A percentile compares a stretch with the other conserved stretches of the same genome.
Conservation (phyloP, 441 rosid species). For the Gossypium gossypioides region DNA sequence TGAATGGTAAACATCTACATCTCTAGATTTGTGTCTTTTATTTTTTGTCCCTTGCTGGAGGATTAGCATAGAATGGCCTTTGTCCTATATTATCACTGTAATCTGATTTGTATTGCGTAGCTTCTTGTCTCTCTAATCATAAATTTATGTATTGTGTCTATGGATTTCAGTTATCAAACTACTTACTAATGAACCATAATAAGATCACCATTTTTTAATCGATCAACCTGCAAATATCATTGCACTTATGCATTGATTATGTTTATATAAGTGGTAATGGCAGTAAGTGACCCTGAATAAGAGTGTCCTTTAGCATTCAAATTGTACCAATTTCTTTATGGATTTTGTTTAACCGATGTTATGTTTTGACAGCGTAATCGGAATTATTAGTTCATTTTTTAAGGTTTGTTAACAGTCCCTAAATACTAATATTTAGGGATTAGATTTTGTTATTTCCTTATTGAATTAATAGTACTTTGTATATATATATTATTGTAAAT, state of each 20-base stretch:
- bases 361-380: not conserved
- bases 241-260: not conserved
- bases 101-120: not conserved
- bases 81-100: not conserved
- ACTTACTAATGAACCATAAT: not conserved
- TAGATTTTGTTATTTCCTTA: no score
- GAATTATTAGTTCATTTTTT: not conserved
- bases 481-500: no score
- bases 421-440: no score
- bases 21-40: not conserved
- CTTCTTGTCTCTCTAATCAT: not conserved
- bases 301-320: not conserved
- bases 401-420: no score
- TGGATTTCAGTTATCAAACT: not conserved
- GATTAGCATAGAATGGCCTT: not conserved
- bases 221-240: not conserved
- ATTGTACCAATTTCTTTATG: no score
- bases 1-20: constrained; percentile 53
- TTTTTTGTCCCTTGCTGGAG: not conserved
- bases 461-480: no score
- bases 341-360: not conserved
- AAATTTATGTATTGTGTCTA: not conserved
- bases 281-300: not conserved
- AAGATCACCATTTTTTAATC: not conserved
- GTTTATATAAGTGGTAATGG: not conserved